Evolutionary conservation across 441 rosid species (phyloP).

Genomic region (Adansonia gregorii): DNA sequence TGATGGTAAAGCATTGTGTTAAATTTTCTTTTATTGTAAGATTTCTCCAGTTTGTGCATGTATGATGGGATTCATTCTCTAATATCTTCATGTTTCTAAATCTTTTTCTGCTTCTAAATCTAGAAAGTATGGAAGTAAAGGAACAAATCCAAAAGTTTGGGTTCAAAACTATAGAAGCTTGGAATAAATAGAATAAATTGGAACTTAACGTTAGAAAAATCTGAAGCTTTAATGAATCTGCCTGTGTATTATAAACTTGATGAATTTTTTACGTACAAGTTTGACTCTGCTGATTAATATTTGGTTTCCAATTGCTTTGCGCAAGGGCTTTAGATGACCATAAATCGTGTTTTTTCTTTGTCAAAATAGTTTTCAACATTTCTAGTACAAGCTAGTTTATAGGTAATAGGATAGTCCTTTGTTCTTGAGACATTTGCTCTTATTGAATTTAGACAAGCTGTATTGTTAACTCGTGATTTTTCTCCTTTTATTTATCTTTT

Average conservation of each 20-base stretch:
- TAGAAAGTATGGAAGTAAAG: not conserved
- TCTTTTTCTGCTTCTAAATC: not conserved
- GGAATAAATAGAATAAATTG: not conserved
- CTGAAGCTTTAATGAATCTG: not conserved
- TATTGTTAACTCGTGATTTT: not conserved
- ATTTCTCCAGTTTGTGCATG: constrained; percentile 6
- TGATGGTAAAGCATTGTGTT: constrained; percentile 56
- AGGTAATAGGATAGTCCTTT: not conserved
- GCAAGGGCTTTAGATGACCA: not conserved
- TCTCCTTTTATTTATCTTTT: not conserved
- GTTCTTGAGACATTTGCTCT: not conserved
- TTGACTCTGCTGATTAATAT: not conserved
- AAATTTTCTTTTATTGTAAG: constrained; percentile 8
- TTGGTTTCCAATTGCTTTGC: not conserved
- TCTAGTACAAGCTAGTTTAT: not conserved
- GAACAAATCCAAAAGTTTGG: not conserved
- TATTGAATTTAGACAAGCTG: not conserved
- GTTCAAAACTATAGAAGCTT: not conserved
- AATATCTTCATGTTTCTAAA: constrained; percentile 13
- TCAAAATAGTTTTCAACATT: not conserved
- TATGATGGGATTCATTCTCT: not conserved
- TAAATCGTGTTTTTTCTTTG: not conserved
- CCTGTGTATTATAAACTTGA: not conserved
- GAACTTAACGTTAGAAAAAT: not conserved
- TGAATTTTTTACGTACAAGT: not conserved